These are phyloP conservation scores for Coffea eugenioides DNA, from an alignment of 257 asterid species.

Conservation along the genomic window DNA sequence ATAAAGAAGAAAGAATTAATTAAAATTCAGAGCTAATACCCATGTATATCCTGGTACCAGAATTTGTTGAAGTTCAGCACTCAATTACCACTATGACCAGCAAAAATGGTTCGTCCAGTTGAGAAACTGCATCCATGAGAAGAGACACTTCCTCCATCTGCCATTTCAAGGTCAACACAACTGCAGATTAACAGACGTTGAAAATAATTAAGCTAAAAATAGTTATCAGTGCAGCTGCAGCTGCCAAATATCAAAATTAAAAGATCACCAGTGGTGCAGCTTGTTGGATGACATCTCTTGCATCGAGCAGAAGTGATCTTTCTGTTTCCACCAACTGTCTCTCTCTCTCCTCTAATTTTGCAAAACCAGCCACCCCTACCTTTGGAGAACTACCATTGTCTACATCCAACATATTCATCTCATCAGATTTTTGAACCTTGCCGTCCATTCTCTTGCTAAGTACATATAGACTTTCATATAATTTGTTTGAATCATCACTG, in stretches of 20 bases:
- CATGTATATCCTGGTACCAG: constrained; percentile 94
- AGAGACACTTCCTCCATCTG: constrained; percentile 98
- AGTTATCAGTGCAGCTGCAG: constrained; percentile 33
- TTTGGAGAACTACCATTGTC: constrained; percentile 65
- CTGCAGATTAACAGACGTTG: constrained; percentile 32
- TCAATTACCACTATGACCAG: constrained; percentile 99
- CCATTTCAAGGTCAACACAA: constrained; percentile 36
- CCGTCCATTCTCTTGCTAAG: constrained; percentile 34
- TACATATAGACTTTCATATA: constrained; percentile 32
- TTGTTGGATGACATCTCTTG: constrained; percentile 56
- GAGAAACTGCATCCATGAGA: constrained; percentile 98
- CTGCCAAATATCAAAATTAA: constrained; percentile 61
- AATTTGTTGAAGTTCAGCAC: constrained; percentile 99
- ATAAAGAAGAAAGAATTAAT: constrained; percentile 46
- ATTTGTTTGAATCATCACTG: constrained; percentile 45
- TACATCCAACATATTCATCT: constrained; percentile 26
- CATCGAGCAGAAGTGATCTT: constrained; percentile 61
- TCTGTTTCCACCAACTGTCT: constrained; percentile 59
- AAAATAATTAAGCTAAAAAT: constrained; percentile 23
- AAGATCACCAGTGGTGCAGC: constrained; percentile 96
- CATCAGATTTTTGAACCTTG: constrained; percentile 30
- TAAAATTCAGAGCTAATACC: constrained; percentile 98
- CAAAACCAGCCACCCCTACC: constrained; percentile 52
- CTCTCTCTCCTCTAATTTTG: constrained; percentile 61
- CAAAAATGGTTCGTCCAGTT: constrained; percentile 90